Evolutionary conservation across 139 green algal species (phyloP), one percentile per base, ranked within the genome.

Genomic region (Chlorella sp.): DNA sequence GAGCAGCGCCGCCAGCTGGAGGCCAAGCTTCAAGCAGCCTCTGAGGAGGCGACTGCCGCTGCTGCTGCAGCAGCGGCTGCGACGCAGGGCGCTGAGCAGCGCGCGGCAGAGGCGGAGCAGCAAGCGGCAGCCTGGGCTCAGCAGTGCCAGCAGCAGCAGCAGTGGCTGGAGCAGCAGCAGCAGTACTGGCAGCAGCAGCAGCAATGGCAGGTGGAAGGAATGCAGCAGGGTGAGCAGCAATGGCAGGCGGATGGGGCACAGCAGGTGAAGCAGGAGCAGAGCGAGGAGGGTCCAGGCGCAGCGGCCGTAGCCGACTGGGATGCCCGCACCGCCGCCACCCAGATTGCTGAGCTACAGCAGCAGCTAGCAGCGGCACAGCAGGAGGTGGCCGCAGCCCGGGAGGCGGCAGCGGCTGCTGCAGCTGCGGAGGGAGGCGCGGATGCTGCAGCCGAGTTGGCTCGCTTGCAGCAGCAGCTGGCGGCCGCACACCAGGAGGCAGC

Each of bases 391-490:
- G 30, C 68, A 30, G 57, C n/a, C 62, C 1, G 63, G 30, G n/a
- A 41, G 4, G n/a, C 70, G 51, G 47, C 28, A 64, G 38, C 64
- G 69, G 81, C 56, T 38, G 32, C 68, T 57, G 47, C 30, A 4
- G 1, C n/a, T 25, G 28, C 64, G 4, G 28, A n/a, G 9, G 28
- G 9, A 23, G 67, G 18, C 36, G 20, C 5, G 2, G 68, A 44
- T 55, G 69, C 23, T 32, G 69, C 69, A 21, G 74, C 55, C 3
- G 74, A 81, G 55, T 21, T 81, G 20, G 74, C 34, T 0, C 30
- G 34, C 32, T 20, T 36, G 51, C 74, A 67, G 41, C 41, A 74
- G 78, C 63, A 74, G 64, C 64, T 84, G 39, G 18, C n/a, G 18
- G 11, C n/a, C 0, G 78, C 78, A 4, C 18, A 67, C 55, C 56